Evolutionary conservation across 257 asterid species (phyloP).

Genomic region (Dorcoceras hygrometricum): DNA sequence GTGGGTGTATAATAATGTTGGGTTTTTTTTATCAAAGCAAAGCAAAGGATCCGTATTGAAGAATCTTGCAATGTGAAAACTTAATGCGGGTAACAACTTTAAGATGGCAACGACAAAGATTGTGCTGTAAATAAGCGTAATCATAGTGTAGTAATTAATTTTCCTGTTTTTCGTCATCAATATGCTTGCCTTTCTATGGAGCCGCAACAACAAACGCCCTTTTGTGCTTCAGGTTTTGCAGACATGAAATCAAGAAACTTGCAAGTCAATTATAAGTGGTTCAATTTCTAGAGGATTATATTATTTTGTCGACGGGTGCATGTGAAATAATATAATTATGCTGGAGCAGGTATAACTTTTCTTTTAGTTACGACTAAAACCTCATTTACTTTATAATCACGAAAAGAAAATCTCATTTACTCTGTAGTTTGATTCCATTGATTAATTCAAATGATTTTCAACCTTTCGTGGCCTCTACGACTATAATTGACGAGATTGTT

Average conservation of each 20-base stretch:
- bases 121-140: not conserved
- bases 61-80: not conserved
- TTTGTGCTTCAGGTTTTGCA: conserved; percentile 14
- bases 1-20: not conserved
- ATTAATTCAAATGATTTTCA: too few species aligned
- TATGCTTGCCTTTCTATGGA: not conserved
- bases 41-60: not conserved
- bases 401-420: too few species aligned
- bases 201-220: not conserved
- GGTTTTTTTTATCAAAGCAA: not conserved
- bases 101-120: not conserved
- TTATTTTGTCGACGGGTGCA: not conserved
- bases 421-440: too few species aligned
- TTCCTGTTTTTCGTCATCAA: not conserved
- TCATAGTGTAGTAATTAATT: not conserved
- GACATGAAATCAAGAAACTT: conserved; percentile 23
- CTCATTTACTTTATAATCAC: not conserved
- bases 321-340: not conserved
- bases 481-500: too few species aligned
- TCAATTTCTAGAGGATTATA: not conserved
- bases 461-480: too few species aligned
- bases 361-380: not conserved
- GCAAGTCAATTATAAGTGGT: not conserved
- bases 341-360: not conserved
- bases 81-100: not conserved